Evolutionary conservation across 1,284 basidiomycete genomes (phyloP), one percentile per base, ranked within the genome.

Genomic region (Cryptococcus hybrid): DNA sequence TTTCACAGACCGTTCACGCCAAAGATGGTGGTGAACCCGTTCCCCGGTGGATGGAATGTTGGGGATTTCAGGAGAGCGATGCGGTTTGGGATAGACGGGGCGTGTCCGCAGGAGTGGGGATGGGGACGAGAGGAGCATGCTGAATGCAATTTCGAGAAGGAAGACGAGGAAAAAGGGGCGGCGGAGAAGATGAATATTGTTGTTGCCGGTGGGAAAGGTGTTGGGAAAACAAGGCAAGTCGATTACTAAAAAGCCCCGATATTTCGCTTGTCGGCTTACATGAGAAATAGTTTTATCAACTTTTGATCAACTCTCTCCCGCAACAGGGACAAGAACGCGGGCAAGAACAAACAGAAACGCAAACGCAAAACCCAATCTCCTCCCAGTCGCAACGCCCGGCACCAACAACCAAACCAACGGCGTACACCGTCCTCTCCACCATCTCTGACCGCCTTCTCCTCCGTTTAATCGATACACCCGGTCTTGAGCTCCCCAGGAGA

Each of bases 161-260:
- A 63, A 61, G 54, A 50, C 62, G 42, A 61, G 55, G 51, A 65
- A 67, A 61, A 52, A 43, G 66, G 59, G 12, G 63, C 59, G 18
- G 51, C 54, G 45, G 64, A 62, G 1, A 62, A 57, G 51, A 57
- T 76, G 15, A 75, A 74, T 36, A 58, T 75, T 3, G 62, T 72
- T 30, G 67, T 76, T 4, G 73, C 66, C 5, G 74, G 74, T 11
- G 68, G 71, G 3, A 69, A 63, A 43, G 65, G 64, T 3, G 58
- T 65, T 0, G 74, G 74, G 12, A 76, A 76, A 62, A 74, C 71
- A 0, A 71, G 71, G 74, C 74, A 45, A 58, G 66, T 58, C 3
- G 12, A 18, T 18, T 18, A 18, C 18, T 18, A 18, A 18, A 18
- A 18, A 18, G 18, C 3, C 18, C 30, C 3, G 36, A 36, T 48